Base-by-base conservation (phyloP, 148 eudicot genomes). In the Heliosperma pusillum region DNA sequence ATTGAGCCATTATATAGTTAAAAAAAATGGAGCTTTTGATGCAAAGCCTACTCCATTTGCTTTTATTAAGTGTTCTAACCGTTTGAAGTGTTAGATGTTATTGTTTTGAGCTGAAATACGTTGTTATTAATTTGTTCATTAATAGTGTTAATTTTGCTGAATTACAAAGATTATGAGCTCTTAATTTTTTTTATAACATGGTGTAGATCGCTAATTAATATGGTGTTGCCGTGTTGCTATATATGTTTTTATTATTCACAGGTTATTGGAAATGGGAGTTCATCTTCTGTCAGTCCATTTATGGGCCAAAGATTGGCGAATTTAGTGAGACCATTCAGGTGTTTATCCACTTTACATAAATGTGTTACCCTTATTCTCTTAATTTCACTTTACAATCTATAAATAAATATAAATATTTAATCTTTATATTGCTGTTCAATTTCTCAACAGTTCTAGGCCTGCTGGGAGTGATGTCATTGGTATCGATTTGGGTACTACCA, bases 401-500 rank as follows among this genome's bases (percentile, higher is more conserved):
- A 12, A 57, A 33, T 33, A 33, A 3, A 3, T 33, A 5, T 62
- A 22, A 7, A 36, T 30, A 65, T 30, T 60, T 12, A 16, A 8
- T 45, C 16, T 8, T 56, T 61, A 47, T n/a, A 25, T 4, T 6
- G 17, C 16, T 55, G n/a, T 65, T 56, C 15, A 57, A 21, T 42
- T 45, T 24, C 72, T 62, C 10, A 84, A 58, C 82, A 93, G 97
- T 72, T 36, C 96, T 47, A 82, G 85, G 65, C 97, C 97, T 17
- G 83, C 80, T 78, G 97, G 93, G 24, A 88, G 85, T 81, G 98
- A 94, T 68, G 95, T 94, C 22, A 90, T 94, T 69, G 98, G 98
- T 62, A 94, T 94, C 45, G 97, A 94, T 47, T 85, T 94, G 89
- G 98, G 98, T 72, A 94, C 98, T 40, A 94, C 97, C 5, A 94